Evolutionary conservation across 176 grass and related monocot genomes (phyloP).

Genomic region (Zea luxurians): DNA sequence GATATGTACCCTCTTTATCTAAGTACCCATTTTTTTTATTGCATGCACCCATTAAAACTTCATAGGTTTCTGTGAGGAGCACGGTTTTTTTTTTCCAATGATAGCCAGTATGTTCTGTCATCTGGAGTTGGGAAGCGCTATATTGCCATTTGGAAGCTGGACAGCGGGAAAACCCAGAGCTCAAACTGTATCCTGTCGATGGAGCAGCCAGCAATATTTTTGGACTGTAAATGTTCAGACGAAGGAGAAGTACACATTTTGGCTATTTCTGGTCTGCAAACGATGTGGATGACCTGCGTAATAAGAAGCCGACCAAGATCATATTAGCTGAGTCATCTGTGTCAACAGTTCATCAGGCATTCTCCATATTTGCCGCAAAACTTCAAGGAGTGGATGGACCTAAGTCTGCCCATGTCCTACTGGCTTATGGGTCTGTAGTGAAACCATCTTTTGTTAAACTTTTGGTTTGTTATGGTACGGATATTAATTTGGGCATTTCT

Average conservation of each 20-base stretch:
- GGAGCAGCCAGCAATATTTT: constrained; percentile 80
- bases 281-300: constrained; percentile 55
- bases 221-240: constrained; percentile 61
- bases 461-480: constrained; percentile 59
- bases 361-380: constrained; percentile 73
- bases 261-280: constrained; percentile 86
- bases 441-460: constrained; percentile 90
- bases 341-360: constrained; percentile 47
- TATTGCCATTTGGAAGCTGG: constrained; percentile 86
- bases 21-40: constrained; percentile 24
- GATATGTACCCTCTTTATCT: constrained; percentile 8
- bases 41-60: constrained; percentile 21
- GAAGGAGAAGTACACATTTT: constrained; percentile 57
- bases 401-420: constrained; percentile 63
- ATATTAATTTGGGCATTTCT: constrained; percentile 68
- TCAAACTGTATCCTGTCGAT: constrained; percentile 76
- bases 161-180: constrained; percentile 54
- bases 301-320: constrained; percentile 80
- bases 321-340: constrained; percentile 44
- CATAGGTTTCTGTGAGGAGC: constrained; percentile 77
- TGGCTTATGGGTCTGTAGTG: constrained; percentile 83
- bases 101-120: constrained; percentile 69
- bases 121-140: constrained; percentile 87
- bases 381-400: constrained; percentile 61
- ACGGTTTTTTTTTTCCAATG: constrained; percentile 88